Evolutionary conservation across 2,329 filamentous ascomycete genomes (phyloP), one percentile per base, ranked within the genome.

Genomic region (Orbilia brochopaga): DNA sequence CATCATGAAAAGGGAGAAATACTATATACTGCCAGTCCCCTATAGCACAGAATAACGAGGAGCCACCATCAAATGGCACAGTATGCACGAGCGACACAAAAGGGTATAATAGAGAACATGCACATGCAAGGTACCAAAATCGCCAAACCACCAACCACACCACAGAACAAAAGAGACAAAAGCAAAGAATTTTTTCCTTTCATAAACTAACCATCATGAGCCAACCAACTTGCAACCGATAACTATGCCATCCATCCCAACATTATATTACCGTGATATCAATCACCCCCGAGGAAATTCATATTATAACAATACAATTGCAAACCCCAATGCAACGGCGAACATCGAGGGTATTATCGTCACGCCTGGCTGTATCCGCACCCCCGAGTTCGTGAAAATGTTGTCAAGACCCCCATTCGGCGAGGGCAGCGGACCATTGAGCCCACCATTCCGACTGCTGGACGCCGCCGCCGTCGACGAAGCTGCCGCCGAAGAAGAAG

Each of bases 321-420:
- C 37, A 51, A 72, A 19, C 4, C 60, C 67, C 21, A 72, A n/a
- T 13, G 42, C 44, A 11, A 55, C 17, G n/a, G 40, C 32, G 17
- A 19, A 52, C 6, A 44, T 30, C n/a, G 46, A 19, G 10, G 58
- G 54, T 5, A 60, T 5, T 30, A 27, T 60, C 17, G 23, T 32
- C 2, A 19, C 30, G 6, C 24, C 19, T 15, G 30, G 15, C 11
- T 17, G 40, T 21, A 15, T 55, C 23, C 42, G 40, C n/a, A 15
- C 55, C 23, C 42, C 67, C 0, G 32, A 17, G 32, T 72, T 65
- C 1, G 67, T 72, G 35, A 72, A 72, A 6, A 72, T 57, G 56
- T 72, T 72, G 44, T 54, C 51, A 23, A 72, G 55, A 7, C 56
- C 67, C 37, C 67, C 67, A 19, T 72, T 72, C 17, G 67, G 67